Evolutionary conservation across 139 green algal species (phyloP), one percentile per base, ranked within the genome.

Genomic region (Zygnema circumcarinatum): DNA sequence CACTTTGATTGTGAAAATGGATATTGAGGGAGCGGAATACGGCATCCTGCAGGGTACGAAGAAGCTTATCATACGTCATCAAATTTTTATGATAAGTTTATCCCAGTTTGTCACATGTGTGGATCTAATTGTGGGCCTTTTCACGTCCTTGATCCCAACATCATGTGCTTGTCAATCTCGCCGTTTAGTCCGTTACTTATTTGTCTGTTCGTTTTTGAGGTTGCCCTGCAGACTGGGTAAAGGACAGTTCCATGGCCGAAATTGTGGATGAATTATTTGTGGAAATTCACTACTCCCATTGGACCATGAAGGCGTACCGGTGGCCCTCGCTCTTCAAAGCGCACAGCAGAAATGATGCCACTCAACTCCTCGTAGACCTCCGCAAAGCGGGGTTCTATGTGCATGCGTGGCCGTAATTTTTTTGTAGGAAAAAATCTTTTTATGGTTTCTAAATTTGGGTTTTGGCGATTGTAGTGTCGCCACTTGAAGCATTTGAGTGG

Each of bases 1-100:
- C 80, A 86, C 80, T 3, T n/a, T 86, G n/a, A 81, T 86, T 25
- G 80, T 86, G 29, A 86, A 86, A 38, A 86, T 86, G 52, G 80
- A 86, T 35, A 78, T 81, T 33, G 80, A 86, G 33, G 80, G 52
- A 35, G 33, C 33, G 53, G 52, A 86, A 67, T 84, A 53, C 52
- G 25, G 39, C 78, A 2, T 84, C 25, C 78, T 84, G 0, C 39
- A n/a, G n/a, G n/a, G 39, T 21, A 7, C 7, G 75, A 38, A 21
- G 16, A 83, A 1, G 2, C 22, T 38, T 80, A 38, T 62, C 73
- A 74, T 38, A 25, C 29, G 73, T n/a, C 38, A n/a, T 62, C 1
- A 79, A 31, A n/a, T n/a, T n/a, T n/a, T n/a, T n/a, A n/a, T n/a
- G n/a, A n/a, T n/a, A n/a, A n/a, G n/a, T n/a, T n/a, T n/a, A n/a